Percentiles rank a stretch among this genome's conserved stretches.
Conservation (phyloP, 2,329 filamentous ascomycete species). For the Ilyonectria sp. region DNA sequence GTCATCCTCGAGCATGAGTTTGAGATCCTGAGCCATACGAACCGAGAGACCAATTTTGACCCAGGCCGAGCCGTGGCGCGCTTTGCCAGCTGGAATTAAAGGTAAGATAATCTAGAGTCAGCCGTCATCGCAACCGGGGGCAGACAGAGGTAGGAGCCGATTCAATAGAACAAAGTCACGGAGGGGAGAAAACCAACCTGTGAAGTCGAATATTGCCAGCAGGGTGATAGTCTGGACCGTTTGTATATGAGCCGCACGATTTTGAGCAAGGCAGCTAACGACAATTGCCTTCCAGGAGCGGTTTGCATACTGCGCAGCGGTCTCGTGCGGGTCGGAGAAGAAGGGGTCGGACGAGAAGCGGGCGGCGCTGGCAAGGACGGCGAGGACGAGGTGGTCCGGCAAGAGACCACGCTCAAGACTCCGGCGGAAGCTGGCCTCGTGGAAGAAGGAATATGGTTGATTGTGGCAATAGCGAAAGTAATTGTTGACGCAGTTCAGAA, state of each 20-base stretch:
- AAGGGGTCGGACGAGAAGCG: slow-evolving; percentile 9
- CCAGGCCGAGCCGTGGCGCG: slow-evolving; percentile 17
- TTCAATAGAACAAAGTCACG: neutral
- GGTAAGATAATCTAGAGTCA: neutral
- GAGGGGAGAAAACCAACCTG: neutral
- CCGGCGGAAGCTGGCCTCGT: slow-evolving; percentile 8
- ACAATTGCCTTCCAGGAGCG: slow-evolving; percentile 5
- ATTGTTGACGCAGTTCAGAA: neutral
- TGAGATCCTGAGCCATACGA: slow-evolving; percentile 15
- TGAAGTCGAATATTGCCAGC: slow-evolving; percentile 8
- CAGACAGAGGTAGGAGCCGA: neutral
- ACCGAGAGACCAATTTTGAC: slow-evolving; percentile 25
- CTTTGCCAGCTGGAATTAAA: neutral
- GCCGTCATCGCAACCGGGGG: neutral
- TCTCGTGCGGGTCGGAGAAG: neutral
- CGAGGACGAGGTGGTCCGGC: slow-evolving; percentile 10
- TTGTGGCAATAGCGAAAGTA: slow-evolving; percentile 12
- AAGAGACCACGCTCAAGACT: neutral
- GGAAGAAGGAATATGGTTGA: slow-evolving; percentile 19
- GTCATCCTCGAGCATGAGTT: slow-evolving; percentile 17
- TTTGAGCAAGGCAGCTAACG: neutral
- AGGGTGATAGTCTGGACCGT: slow-evolving; percentile 6
- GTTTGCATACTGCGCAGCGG: slow-evolving; percentile 1
- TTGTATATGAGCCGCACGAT: neutral
- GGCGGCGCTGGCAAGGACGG: neutral